A percentile compares a stretch with the other conserved stretches of the same genome.
These are phyloP conservation scores for Cutaneotrichosporon sp. DNA, from an alignment of 1,284 basidiomycete genomes.

Conservation along the genomic window DNA sequence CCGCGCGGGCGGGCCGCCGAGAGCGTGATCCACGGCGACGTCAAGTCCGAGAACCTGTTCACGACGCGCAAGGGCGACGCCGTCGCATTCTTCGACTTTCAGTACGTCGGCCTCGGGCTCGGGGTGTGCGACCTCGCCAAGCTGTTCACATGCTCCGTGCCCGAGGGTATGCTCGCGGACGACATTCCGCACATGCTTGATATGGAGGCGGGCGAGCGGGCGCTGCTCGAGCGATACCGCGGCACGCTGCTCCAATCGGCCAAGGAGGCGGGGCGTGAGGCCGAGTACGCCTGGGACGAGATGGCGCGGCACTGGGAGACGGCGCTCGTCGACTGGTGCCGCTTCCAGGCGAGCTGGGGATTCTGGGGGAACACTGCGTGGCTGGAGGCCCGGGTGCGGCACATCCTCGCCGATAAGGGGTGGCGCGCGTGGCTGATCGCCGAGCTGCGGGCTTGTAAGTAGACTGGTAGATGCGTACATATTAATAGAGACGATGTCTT, in stretches of 20 bases:
- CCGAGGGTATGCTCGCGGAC: slow-evolving; percentile 11
- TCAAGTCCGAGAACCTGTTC: slow-evolving; percentile 27
- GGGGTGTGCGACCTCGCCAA: slow-evolving; percentile 28
- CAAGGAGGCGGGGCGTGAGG: background rate
- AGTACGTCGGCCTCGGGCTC: slow-evolving; percentile 25
- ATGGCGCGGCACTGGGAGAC: slow-evolving; percentile 27
- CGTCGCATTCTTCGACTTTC: slow-evolving; percentile 26
- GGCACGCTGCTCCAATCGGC: slow-evolving; percentile 5
- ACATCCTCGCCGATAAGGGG: slow-evolving; percentile 16
- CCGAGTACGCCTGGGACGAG: slow-evolving; percentile 15
- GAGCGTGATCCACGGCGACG: slow-evolving; percentile 24
- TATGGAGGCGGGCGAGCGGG: slow-evolving; percentile 17
- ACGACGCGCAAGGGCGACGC: background rate
- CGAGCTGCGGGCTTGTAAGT: slow-evolving; percentile 2
- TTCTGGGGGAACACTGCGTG: slow-evolving; percentile 26
- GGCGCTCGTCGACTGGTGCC: slow-evolving; percentile 28
- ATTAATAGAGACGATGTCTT: too few relatives aligned
- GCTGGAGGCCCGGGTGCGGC: slow-evolving; percentile 21
- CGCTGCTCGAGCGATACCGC: slow-evolving; percentile 13
- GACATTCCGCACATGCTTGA: background rate
- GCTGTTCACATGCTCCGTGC: slow-evolving; percentile 25
- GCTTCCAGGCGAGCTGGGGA: slow-evolving; percentile 26
- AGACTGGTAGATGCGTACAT: background rate
- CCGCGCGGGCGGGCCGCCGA: slow-evolving; percentile 13
- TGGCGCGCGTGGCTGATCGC: slow-evolving; percentile 19